Conservation (phyloP, 345 rosid species). For the Trapa incisa region DNA sequence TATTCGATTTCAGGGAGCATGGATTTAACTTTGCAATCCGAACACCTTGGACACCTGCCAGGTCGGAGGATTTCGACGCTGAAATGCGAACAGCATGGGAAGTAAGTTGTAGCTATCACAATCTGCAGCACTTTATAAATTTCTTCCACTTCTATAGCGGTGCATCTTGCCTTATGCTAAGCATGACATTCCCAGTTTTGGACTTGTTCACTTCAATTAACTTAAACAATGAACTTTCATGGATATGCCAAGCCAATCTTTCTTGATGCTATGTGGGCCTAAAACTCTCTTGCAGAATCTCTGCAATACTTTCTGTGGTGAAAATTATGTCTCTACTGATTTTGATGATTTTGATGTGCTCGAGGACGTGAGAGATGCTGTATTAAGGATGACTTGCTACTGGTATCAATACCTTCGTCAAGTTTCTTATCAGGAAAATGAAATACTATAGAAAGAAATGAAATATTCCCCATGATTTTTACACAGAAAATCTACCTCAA, state of each 20-base stretch:
- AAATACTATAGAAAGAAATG: too few relatives aligned
- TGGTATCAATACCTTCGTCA: slow-evolving; percentile 34
- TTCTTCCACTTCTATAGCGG: not conserved
- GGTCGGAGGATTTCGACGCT: slow-evolving; percentile 83
- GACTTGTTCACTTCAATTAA: not conserved
- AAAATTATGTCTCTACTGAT: slow-evolving; percentile 57
- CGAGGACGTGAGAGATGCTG: slow-evolving; percentile 58
- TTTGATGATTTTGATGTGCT: slow-evolving; percentile 41
- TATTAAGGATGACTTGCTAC: slow-evolving; percentile 87
- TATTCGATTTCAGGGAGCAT: slow-evolving; percentile 33
- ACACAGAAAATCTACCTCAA: not conserved
- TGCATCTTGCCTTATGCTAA: not conserved
- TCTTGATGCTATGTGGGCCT: not conserved
- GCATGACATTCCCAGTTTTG: not conserved
- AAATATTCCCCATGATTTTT: too few relatives aligned
- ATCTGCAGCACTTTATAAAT: not conserved
- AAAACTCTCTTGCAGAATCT: slow-evolving; percentile 29
- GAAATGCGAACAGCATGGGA: slow-evolving; percentile 93
- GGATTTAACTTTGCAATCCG: slow-evolving; percentile 80
- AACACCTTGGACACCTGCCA: slow-evolving; percentile 86
- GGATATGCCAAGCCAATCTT: not conserved
- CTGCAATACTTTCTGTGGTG: slow-evolving; percentile 76
- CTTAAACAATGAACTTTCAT: not conserved
- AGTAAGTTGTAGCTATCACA: slow-evolving; percentile 30
- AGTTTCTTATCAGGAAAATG: not conserved